These are phyloP conservation scores for Trichosporon sp. DNA, from an alignment of 1,284 basidiomycete species.

Conservation along the genomic window DNA sequence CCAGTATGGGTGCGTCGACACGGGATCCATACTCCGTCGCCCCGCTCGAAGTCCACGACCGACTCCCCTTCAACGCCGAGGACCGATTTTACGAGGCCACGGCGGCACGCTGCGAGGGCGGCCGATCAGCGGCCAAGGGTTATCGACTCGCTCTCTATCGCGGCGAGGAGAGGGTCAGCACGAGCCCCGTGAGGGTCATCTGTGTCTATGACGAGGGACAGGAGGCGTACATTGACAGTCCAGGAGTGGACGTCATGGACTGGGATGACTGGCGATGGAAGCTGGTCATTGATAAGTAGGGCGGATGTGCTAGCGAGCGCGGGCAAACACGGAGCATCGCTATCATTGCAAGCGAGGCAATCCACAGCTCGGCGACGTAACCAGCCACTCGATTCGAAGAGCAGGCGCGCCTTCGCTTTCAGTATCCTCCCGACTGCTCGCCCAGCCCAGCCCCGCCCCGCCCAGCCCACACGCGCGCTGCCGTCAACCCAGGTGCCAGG, in stretches of 20 bases:
- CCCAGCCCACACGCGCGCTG: too few relatives aligned
- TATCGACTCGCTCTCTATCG: conserved; percentile 46
- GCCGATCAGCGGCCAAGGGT: conserved; percentile 39
- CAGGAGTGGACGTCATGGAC: conserved; percentile 42
- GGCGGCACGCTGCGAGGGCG: conserved; percentile 36
- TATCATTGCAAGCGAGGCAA: too few relatives aligned
- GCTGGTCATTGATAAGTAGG: conserved; percentile 19
- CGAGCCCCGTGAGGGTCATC: conserved; percentile 40
- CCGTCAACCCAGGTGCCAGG: too few relatives aligned
- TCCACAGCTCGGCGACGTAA: too few relatives aligned
- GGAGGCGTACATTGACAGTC: conserved; percentile 39
- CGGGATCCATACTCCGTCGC: conserved; percentile 1
- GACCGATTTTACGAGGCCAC: conserved; percentile 20
- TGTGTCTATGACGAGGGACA: conserved; percentile 46
- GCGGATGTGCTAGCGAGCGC: conserved; percentile 4
- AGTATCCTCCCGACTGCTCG: too few relatives aligned
- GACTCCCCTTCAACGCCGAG: conserved; percentile 30
- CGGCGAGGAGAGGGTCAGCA: conserved; percentile 36
- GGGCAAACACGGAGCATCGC: too few relatives aligned
- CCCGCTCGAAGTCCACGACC: conserved; percentile 9
- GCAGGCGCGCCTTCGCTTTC: too few relatives aligned
- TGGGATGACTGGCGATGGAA: conserved; percentile 51
- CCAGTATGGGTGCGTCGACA: conserved; percentile 31
- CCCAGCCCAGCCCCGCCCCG: too few relatives aligned
- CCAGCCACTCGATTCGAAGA: too few relatives aligned